Percentiles rank a stretch among this genome's conserved stretches.
These are phyloP conservation scores for Magnaporthiopsis poae DNA, from an alignment of 2,329 filamentous ascomycete species.

Conservation along the genomic window DNA sequence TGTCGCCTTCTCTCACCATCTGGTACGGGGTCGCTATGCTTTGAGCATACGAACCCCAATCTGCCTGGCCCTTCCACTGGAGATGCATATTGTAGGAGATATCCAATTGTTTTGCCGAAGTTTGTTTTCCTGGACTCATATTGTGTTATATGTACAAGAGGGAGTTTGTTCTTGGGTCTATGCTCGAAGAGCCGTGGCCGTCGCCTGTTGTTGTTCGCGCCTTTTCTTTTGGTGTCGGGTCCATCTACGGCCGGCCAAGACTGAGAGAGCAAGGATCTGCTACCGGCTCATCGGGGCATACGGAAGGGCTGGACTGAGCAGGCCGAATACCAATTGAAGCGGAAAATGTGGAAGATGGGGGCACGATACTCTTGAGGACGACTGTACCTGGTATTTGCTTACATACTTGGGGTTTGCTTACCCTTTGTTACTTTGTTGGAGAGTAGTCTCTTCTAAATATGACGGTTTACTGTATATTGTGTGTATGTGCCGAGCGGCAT, in stretches of 20 bases:
- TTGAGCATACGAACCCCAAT: background rate
- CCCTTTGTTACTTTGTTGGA: background rate
- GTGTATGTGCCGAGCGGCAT: too few relatives aligned
- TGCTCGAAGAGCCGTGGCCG: background rate
- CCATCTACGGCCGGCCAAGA: background rate
- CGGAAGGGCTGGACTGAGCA: background rate
- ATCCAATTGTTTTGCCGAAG: background rate
- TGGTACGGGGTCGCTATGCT: background rate
- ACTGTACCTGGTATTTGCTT: background rate
- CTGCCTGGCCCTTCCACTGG: background rate
- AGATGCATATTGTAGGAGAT: background rate
- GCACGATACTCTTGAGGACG: background rate
- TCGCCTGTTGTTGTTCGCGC: background rate
- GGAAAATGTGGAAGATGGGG: background rate
- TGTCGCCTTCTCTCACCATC: background rate
- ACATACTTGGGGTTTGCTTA: background rate
- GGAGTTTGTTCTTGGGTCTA: background rate
- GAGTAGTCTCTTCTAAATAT: background rate
- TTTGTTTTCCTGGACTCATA: background rate
- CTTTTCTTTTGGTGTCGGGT: background rate
- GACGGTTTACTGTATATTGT: too few relatives aligned
- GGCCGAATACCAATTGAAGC: background rate
- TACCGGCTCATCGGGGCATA: too few relatives aligned
- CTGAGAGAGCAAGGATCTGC: background rate
- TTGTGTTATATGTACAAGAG: background rate